phyloP scores from a whole-genome alignment of 2,329 filamentous ascomycete species.

The Ciborinia camelliae region DNA sequence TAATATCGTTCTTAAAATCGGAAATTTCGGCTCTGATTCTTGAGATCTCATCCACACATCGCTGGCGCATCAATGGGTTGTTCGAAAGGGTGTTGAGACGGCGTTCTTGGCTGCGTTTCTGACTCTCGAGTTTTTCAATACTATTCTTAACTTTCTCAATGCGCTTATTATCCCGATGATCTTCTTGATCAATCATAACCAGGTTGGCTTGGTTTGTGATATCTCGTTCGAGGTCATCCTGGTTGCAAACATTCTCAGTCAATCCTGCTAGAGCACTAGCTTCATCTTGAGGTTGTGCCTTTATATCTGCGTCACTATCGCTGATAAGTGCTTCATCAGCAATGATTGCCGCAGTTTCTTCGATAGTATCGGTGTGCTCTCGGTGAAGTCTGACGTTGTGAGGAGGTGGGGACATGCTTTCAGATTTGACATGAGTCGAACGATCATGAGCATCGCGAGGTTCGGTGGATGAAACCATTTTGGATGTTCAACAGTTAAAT shows the following conservation, averaged over 20 bases:
- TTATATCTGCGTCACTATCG: constrained; percentile 9
- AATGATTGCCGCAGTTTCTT: constrained; percentile 27
- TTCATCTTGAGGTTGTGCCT: constrained; percentile 30
- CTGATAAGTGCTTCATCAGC: constrained; percentile 27
- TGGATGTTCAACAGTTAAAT: background rate
- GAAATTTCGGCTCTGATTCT: constrained; percentile 32
- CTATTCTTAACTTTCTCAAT: constrained; percentile 56
- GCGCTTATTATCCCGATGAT: constrained; percentile 59
- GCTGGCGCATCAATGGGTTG: constrained; percentile 47
- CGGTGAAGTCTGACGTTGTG: constrained; percentile 22
- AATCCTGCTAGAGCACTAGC: constrained; percentile 51
- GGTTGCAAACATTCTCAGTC: constrained; percentile 71
- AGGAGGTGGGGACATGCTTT: constrained; percentile 12
- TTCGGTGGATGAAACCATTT: constrained; percentile 6
- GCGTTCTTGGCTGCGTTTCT: constrained; percentile 58
- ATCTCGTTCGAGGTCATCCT: constrained; percentile 86
- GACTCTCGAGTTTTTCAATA: constrained; percentile 58
- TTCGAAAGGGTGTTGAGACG: constrained; percentile 53
- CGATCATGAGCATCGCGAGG: background rate
- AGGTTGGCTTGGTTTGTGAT: constrained; percentile 64
- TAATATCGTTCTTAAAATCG: constrained; percentile 66
- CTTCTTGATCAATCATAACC: constrained; percentile 58
- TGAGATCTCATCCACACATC: constrained; percentile 41
- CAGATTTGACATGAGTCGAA: constrained; percentile 7
- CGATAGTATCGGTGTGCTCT: constrained; percentile 28